These are phyloP conservation scores for Peniophora sp. DNA, from an alignment of 1,284 basidiomycete genomes.

Conservation along the genomic window DNA sequence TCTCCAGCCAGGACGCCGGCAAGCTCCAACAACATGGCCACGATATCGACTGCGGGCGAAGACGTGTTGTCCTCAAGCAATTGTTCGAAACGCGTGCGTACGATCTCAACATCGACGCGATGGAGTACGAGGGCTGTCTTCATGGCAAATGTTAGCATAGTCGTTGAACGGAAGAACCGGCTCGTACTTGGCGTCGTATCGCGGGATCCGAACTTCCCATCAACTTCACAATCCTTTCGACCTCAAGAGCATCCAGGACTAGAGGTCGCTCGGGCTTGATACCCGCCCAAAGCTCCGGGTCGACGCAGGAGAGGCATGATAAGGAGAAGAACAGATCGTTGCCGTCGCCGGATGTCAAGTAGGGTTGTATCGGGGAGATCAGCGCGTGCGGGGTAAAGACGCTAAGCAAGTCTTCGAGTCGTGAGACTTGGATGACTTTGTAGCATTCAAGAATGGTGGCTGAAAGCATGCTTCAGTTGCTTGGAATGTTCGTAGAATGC, in stretches of 20 bases:
- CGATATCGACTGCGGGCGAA: no score
- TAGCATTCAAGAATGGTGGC: constrained; percentile 37
- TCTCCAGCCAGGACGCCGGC: no score
- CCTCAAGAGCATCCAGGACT: constrained; percentile 58
- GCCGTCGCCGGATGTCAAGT: constrained; percentile 45
- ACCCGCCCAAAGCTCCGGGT: constrained; percentile 60
- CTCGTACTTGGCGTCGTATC: constrained; percentile 49
- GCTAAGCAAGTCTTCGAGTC: constrained; percentile 25
- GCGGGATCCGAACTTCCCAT: constrained; percentile 49
- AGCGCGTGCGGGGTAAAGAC: constrained; percentile 21
- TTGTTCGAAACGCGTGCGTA: no score
- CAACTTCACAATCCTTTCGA: constrained; percentile 58
- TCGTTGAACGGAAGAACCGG: no score
- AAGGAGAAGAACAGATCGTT: constrained; percentile 63
- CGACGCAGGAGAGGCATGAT: constrained; percentile 49
- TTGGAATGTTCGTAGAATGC: background rate
- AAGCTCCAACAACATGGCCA: no score
- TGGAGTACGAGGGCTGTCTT: no score
- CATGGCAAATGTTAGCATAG: no score
- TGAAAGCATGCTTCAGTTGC: background rate
- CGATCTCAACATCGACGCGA: no score
- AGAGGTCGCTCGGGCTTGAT: constrained; percentile 37
- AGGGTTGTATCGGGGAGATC: constrained; percentile 34
- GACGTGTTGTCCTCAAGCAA: no score
- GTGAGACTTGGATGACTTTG: constrained; percentile 27